Base-by-base conservation (phyloP, 2,329 filamentous ascomycete species). In the Truncatella angustata region DNA sequence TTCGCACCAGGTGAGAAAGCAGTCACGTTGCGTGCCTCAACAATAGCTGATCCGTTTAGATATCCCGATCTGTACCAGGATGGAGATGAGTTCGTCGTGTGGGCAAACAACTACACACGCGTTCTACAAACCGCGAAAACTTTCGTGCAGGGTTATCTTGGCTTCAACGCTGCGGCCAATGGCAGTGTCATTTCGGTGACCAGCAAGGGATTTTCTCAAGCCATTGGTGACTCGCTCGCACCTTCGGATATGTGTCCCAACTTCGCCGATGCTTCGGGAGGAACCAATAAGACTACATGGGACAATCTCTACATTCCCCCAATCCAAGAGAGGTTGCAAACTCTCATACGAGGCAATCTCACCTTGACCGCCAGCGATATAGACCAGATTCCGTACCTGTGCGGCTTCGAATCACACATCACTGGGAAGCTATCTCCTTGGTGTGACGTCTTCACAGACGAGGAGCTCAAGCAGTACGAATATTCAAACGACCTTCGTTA, bases 381-480 rank as follows among this genome's bases (percentile, higher is more conserved):
- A 37, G 72, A 70, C 6, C 76, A 78, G 40, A 83, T 88, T 46
- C 84, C 84, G 0, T 87, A 88, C 58, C 73, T 88, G n/a, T 90
- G 86, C 58, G 86, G 84, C 4, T 89, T 86, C 54, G 86, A 90
- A 60, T 83, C 79, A 3, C 85, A 88, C 60, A 87, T 88, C 56
- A 82, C 75, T 0, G 85, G 85, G 1, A 70, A 68, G 2, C 65
- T 81, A 4, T 86, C 82, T 4, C 81, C 84, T 0, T 88, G 81
- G 72, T 88, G 86, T 63, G 70, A 72, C 47, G 72, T 86, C 14
- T 84, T 87, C 59, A 84, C 78, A 3, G 72, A 85, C 30, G 71
- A 81, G 3, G 86, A 89, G 64, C 73, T 86, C 50, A 70, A 77
- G 26, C 69, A 79, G 58, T 88, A 88, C 57, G 84, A 88, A 60